Conservation (phyloP, 495 filamentous ascomycete genomes). For the Penicillium lagena region DNA sequence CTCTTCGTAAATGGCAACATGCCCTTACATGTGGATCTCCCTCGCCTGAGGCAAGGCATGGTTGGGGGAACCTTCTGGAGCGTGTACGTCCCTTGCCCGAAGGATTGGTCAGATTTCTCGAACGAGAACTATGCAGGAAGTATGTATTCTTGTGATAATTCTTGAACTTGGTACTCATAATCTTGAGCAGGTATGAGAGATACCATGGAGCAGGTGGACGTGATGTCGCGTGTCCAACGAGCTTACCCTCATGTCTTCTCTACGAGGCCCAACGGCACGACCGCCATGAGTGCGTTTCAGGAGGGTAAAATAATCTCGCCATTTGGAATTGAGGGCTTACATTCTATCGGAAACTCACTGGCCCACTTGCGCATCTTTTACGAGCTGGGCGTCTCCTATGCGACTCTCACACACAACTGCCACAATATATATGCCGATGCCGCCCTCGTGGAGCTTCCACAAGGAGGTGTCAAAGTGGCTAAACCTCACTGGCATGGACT, state of each 20-base stretch:
- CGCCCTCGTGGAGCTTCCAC: slow-evolving; percentile 51
- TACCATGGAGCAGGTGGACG: slow-evolving; percentile 79
- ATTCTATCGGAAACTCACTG: slow-evolving; percentile 87
- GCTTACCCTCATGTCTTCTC: slow-evolving; percentile 67
- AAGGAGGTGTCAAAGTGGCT: slow-evolving; percentile 38
- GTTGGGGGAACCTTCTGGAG: slow-evolving; percentile 82
- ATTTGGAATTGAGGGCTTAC: slow-evolving; percentile 83
- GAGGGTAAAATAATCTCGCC: slow-evolving; percentile 60
- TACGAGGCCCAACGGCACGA: slow-evolving; percentile 45
- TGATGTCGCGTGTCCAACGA: slow-evolving; percentile 61
- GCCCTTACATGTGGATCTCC: slow-evolving; percentile 71
- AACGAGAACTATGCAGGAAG: slow-evolving; percentile 60
- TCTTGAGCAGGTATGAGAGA: slow-evolving; percentile 49
- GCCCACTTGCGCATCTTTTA: slow-evolving; percentile 70
- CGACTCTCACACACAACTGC: slow-evolving; percentile 90
- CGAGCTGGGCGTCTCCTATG: slow-evolving; percentile 79
- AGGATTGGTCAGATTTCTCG: slow-evolving; percentile 63
- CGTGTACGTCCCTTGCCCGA: slow-evolving; percentile 73
- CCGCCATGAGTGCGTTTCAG: slow-evolving; percentile 54
- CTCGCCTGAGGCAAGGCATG: slow-evolving; percentile 44
- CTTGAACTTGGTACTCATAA: background rate
- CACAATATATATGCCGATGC: slow-evolving; percentile 87
- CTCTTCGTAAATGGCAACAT: slow-evolving; percentile 63
- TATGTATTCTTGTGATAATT: slow-evolving; percentile 11
- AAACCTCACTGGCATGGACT: slow-evolving; percentile 54